These are phyloP conservation scores for Flaveria bidentis DNA, from an alignment of 129 eudicot species.

Conservation along the genomic window DNA sequence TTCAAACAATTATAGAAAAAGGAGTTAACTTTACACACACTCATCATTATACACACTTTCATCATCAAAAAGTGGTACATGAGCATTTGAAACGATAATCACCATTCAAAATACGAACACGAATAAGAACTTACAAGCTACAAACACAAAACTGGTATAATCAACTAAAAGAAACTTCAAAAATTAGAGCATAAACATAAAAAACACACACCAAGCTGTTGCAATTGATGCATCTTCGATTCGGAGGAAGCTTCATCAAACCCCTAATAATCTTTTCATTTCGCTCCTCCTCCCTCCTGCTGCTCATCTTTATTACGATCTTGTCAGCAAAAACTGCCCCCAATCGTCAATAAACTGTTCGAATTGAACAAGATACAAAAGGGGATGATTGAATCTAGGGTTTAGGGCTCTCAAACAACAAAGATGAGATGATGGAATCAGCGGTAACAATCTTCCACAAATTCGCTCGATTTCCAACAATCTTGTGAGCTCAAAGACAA, in stretches of 20 bases:
- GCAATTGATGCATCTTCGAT: conserved; percentile 95
- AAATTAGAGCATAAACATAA: not conserved
- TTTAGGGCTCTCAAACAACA: conserved; percentile 30
- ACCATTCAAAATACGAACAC: too few relatives aligned
- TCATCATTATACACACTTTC: not conserved
- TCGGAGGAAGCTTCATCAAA: conserved; percentile 90
- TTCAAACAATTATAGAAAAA: not conserved
- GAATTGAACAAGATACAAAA: conserved; percentile 6
- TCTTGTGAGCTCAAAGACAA: conserved; percentile 29
- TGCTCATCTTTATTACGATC: conserved; percentile 49
- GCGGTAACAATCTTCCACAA: conserved; percentile 15
- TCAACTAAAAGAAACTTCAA: not conserved
- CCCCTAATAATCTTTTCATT: conserved; percentile 91
- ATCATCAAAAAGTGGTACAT: not conserved
- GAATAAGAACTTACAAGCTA: too few relatives aligned
- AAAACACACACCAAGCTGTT: conserved; percentile 61
- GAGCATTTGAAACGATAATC: too few relatives aligned
- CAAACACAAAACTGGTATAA: not conserved
- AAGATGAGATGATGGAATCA: conserved; percentile 12
- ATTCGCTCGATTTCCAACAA: conserved; percentile 31
- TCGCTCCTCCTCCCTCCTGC: conserved; percentile 75
- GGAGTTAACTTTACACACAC: not conserved
- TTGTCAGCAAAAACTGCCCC: not conserved
- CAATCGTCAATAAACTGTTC: not conserved
- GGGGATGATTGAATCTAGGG: conserved; percentile 39